A percentile compares a stretch with the other conserved stretches of the same genome.
phyloP scores from a whole-genome alignment of 176 grass and related monocot genomes.

The Alopecurus myosuroides region DNA sequence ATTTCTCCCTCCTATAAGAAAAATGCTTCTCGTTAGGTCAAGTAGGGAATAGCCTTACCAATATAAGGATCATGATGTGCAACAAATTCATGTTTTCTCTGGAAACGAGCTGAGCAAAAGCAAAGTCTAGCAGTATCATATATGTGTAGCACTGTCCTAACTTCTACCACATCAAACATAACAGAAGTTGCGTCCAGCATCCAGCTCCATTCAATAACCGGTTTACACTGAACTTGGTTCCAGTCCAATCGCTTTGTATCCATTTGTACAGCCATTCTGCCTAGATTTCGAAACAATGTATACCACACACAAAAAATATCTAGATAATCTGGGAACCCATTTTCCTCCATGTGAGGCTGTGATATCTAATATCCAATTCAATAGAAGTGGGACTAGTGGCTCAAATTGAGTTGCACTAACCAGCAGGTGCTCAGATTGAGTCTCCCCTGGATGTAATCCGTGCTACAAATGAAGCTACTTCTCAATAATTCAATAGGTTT shows the following conservation, averaged over 20 bases:
- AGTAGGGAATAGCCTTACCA: background rate
- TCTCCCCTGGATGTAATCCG: background rate
- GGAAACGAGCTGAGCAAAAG: background rate
- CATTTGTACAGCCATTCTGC: background rate
- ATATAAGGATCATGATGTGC: background rate
- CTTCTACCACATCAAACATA: background rate
- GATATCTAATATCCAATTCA: constrained; percentile 5
- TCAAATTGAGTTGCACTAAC: background rate
- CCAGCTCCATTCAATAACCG: constrained; percentile 11
- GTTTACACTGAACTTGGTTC: background rate
- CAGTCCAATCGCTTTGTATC: background rate
- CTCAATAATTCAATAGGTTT: background rate
- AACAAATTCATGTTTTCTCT: constrained; percentile 1
- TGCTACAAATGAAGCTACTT: background rate
- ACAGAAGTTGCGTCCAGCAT: background rate
- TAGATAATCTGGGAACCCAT: background rate
- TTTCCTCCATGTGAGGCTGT: background rate
- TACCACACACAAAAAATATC: background rate
- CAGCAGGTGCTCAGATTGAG: background rate
- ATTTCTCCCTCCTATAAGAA: constrained; percentile 34
- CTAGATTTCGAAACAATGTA: background rate
- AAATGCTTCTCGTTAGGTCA: constrained; percentile 3
- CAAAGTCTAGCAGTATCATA: background rate
- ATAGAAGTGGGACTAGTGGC: background rate
- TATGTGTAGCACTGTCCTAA: background rate